phyloP scores from a whole-genome alignment of 2,329 filamentous ascomycete species.

The Tympanopsis confertula region DNA sequence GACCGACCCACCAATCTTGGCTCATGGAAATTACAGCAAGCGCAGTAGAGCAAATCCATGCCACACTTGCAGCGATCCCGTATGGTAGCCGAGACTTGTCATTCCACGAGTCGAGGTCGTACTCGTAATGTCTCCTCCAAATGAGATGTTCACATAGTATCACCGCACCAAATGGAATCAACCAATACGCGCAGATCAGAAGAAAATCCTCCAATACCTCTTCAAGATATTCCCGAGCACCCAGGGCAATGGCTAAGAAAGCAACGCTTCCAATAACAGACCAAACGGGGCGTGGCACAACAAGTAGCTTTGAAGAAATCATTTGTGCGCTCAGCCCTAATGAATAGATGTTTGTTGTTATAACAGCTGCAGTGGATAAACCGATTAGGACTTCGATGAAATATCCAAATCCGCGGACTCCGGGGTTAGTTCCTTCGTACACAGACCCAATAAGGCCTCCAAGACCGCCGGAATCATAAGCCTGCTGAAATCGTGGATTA shows the following conservation, averaged over 20 bases:
- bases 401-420: slow-evolving; percentile 5
- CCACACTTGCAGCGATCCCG: slow-evolving; percentile 5
- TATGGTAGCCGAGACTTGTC: slow-evolving; percentile 2
- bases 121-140: slow-evolving; percentile 5
- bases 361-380: slow-evolving; percentile 4
- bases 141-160: slow-evolving; percentile 6
- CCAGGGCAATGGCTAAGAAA: slow-evolving; percentile 5
- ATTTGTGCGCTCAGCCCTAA: slow-evolving; percentile 6
- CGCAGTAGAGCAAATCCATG: slow-evolving; percentile 4
- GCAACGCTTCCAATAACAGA: slow-evolving; percentile 4
- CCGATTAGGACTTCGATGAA: slow-evolving; percentile 5
- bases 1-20: slow-evolving; percentile 6
- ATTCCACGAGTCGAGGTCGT: slow-evolving; percentile 5
- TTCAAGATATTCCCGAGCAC: slow-evolving; percentile 5
- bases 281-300: slow-evolving; percentile 6
- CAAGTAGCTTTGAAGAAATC: slow-evolving; percentile 4
- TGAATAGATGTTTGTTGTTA: slow-evolving; percentile 6
- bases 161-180: slow-evolving; percentile 5
- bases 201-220: slow-evolving; percentile 7
- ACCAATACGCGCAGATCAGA: slow-evolving; percentile 6
- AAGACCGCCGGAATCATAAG: slow-evolving; percentile 5
- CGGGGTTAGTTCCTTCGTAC: slow-evolving; percentile 5
- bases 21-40: slow-evolving; percentile 5
- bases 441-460: slow-evolving; percentile 7
- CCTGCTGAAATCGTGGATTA: slow-evolving; percentile 5